These are phyloP conservation scores for Samsoniella hepiali DNA, from an alignment of 2,329 filamentous ascomycete species.

Conservation along the genomic window DNA sequence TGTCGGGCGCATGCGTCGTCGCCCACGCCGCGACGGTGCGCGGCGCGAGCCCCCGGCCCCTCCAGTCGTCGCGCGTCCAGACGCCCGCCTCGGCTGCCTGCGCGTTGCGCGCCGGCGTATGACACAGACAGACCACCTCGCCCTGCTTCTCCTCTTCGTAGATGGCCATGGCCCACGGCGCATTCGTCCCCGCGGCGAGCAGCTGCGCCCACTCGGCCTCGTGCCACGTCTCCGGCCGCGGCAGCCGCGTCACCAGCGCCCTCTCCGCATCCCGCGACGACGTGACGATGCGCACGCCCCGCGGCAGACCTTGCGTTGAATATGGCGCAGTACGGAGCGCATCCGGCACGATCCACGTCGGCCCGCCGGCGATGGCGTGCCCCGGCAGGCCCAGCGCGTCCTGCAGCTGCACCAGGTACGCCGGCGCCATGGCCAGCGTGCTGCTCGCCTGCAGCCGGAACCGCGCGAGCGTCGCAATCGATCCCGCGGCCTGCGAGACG, in stretches of 20 bases:
- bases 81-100: constrained; percentile 2
- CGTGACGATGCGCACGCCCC: not conserved
- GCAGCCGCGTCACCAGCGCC: not conserved
- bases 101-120: constrained; percentile 11
- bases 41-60: not conserved
- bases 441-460: not conserved
- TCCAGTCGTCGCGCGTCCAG: constrained; percentile 3
- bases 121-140: constrained; percentile 1
- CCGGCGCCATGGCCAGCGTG: not conserved
- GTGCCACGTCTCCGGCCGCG: not conserved
- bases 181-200: not conserved
- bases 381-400: constrained; percentile 1
- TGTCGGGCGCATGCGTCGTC: not conserved
- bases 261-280: not conserved
- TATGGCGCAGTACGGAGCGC: not conserved
- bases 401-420: not conserved
- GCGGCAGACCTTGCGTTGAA: not conserved
- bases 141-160: not conserved
- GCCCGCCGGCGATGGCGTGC: not conserved
- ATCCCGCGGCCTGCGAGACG: not conserved
- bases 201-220: not conserved
- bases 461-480: not conserved
- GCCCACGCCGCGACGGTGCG: constrained; percentile 2
- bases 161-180: not conserved
- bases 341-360: constrained; percentile 1